Evolutionary conservation across 2,329 filamentous ascomycete genomes (phyloP).

Genomic region (Apiospora aurea): DNA sequence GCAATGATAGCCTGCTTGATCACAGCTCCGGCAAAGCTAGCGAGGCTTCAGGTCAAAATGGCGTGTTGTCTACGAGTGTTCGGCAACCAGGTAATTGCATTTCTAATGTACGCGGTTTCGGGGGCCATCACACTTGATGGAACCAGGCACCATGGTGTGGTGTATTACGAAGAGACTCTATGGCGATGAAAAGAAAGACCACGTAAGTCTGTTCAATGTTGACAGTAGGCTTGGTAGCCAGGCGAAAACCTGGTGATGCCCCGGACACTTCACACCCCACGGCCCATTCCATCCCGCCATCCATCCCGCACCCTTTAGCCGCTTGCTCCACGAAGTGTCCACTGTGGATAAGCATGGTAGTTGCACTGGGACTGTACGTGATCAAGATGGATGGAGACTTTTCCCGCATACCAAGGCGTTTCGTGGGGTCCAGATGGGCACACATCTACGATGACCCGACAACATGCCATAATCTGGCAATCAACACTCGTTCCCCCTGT

Average conservation of each 20-base stretch:
- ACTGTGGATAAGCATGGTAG: constrained; percentile 5
- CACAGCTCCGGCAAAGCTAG: too few species aligned
- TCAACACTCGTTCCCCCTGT: not conserved
- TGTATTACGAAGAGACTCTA: not conserved
- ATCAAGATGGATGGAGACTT: constrained; percentile 14
- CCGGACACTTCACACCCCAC: not conserved
- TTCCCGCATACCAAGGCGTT: constrained; percentile 4
- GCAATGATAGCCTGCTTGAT: too few species aligned
- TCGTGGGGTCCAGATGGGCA: constrained; percentile 3
- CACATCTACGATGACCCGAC: constrained; percentile 1
- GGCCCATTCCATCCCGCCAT: not conserved
- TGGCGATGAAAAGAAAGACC: not conserved
- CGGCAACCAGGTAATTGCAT: too few species aligned
- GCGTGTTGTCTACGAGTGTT: not conserved
- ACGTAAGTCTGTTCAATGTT: not conserved
- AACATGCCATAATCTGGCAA: constrained; percentile 20
- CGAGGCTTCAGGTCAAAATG: not conserved
- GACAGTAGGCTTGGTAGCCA: not conserved
- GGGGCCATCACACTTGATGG: not conserved
- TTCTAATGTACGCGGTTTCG: not conserved
- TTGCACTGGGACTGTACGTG: constrained; percentile 2
- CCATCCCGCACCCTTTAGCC: constrained; percentile 10
- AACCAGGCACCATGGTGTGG: not conserved
- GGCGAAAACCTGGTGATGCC: not conserved
- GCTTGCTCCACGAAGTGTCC: constrained; percentile 4